Evolutionary conservation across 2,329 filamentous ascomycete species (phyloP), one percentile per base, ranked within the genome.

Genomic region (Clathrospora elynae): DNA sequence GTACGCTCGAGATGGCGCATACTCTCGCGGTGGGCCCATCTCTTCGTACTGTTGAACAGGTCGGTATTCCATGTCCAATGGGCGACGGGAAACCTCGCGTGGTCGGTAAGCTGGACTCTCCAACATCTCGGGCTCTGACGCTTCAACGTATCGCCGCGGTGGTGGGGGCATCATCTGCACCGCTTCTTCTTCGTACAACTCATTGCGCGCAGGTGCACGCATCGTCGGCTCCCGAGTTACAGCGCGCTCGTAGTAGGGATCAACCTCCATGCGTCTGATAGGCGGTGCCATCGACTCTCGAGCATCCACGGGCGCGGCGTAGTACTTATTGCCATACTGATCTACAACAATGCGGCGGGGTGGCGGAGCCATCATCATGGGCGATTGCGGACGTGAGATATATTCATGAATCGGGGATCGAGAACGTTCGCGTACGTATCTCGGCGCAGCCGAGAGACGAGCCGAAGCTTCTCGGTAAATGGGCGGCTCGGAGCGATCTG

Each of bases 311-410:
- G 79, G 70, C 28, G 77, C 75, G 51, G 83, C 81, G 48, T 82
- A 81, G 71, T 91, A 96, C 64, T 89, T 84, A 65, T 88, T 88
- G 26, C 90, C 90, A 68, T 85, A 88, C 49, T 88, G 83, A 70
- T 96, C 91, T 40, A 95, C 77, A 22, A 95, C 78, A 51, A 96
- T 86, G 49, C 85, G 83, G 41, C 84, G 75, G 12, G 80, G 66
- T 6, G 80, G 66, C 7, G 68, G 71, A 34, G 66, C 63, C 72
- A 80, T 76, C 68, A 57, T 50, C 24, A 65, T 56, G 5, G 70
- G 67, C 14, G 68, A 71, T 18, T 70, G 71, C 18, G 54, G 60
- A 26, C 64, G 56, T 19, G 68, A 58, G 24, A 73, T 48, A 46
- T 74, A 73, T 34, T 71, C 63, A 19, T 66, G 61, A 5, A 65